Evolutionary conservation across 495 filamentous ascomycete genomes (phyloP).

Genomic region (Penicillium crystallinum): DNA sequence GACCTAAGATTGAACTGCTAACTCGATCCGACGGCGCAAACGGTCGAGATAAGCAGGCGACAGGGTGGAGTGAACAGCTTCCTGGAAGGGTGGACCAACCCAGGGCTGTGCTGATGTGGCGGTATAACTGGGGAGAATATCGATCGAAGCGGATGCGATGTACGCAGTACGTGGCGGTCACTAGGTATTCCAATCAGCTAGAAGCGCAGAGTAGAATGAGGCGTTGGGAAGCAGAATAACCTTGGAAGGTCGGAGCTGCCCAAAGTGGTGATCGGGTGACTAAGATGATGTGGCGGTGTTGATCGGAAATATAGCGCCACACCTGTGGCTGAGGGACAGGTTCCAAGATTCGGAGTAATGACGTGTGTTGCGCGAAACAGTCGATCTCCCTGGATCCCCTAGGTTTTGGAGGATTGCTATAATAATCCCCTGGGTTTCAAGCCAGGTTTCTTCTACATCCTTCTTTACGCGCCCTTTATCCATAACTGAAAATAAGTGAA

Average conservation of each 20-base stretch:
- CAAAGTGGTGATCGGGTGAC: slow-evolving; percentile 20
- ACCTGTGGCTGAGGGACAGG: slow-evolving; percentile 5
- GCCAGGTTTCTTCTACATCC: not conserved
- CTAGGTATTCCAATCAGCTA: not conserved
- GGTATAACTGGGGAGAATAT: not conserved
- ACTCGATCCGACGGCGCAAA: slow-evolving; percentile 7
- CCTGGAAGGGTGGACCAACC: slow-evolving; percentile 28
- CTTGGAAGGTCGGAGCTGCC: slow-evolving; percentile 10
- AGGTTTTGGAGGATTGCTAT: not conserved
- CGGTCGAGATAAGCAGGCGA: slow-evolving; percentile 24
- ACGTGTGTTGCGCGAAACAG: slow-evolving; percentile 6
- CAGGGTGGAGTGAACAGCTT: slow-evolving; percentile 24
- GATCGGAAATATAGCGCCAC: not conserved
- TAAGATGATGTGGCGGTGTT: slow-evolving; percentile 14
- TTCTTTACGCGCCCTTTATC: not conserved
- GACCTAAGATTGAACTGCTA: not conserved
- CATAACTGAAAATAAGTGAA: not conserved
- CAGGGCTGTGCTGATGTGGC: slow-evolving; percentile 18
- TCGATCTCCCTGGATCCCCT: slow-evolving; percentile 2
- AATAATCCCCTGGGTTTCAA: slow-evolving; percentile 2
- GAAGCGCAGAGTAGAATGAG: slow-evolving; percentile 2
- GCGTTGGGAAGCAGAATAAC: slow-evolving; percentile 11
- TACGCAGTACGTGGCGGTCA: not conserved
- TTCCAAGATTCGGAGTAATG: slow-evolving; percentile 14
- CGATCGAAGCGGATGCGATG: not conserved